phyloP scores from a whole-genome alignment of 2,329 filamentous ascomycete genomes.

The Neopestalotiopsis sp. region DNA sequence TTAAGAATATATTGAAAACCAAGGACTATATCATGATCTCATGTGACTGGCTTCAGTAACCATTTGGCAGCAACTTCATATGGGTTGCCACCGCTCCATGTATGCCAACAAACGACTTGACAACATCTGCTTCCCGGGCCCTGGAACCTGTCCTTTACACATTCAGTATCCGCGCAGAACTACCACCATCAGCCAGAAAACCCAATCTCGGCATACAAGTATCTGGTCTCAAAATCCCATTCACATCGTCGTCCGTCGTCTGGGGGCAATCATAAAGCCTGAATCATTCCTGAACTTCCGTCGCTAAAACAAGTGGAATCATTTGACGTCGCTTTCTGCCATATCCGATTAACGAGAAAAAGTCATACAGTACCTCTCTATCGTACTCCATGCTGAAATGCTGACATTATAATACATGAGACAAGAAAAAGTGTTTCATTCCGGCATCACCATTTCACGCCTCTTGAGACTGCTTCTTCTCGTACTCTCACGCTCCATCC shows the following conservation, averaged over 20 bases:
- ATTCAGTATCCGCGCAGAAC: too few relatives aligned
- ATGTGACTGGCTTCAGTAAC: too few relatives aligned
- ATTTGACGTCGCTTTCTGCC: not conserved
- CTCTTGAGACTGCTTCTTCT: slow-evolving; percentile 3
- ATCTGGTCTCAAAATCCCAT: not conserved
- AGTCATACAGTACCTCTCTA: slow-evolving; percentile 20
- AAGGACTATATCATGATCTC: too few relatives aligned
- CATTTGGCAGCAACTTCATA: too few relatives aligned
- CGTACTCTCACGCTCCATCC: slow-evolving; percentile 21
- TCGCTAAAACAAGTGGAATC: slow-evolving; percentile 8
- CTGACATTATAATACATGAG: slow-evolving; percentile 28
- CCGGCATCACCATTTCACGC: not conserved
- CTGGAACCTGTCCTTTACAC: not conserved
- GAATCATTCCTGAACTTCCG: slow-evolving; percentile 9
- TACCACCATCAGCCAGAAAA: too few relatives aligned
- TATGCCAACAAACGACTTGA: too few relatives aligned
- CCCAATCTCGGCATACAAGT: not conserved
- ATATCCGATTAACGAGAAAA: not conserved
- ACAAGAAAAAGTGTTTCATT: slow-evolving; percentile 19
- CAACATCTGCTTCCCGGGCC: too few relatives aligned
- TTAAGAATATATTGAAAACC: too few relatives aligned
- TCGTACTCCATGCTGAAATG: slow-evolving; percentile 30
- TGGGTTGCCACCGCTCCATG: too few relatives aligned
- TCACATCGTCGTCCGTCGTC: not conserved
- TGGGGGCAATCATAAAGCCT: not conserved